A percentile compares a stretch with the other conserved stretches of the same genome.
phyloP scores from a whole-genome alignment of 176 grass and related monocot genomes.

The Saccharum officinarum region DNA sequence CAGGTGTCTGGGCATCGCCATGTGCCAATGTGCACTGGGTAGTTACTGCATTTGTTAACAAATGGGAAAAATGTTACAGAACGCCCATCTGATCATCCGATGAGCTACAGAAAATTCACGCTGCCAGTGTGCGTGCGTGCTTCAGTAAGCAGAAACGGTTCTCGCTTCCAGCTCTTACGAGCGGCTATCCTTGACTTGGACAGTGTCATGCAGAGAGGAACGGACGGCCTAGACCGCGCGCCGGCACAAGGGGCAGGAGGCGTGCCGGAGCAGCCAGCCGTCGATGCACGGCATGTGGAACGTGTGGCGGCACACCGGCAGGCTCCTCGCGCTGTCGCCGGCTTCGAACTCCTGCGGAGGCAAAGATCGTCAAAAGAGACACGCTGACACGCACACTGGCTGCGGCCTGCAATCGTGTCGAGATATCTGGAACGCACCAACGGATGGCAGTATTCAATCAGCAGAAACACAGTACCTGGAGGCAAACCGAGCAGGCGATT shows the following conservation, averaged over 20 bases:
- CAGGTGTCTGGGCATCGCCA: neutral
- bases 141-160: neutral
- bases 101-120: neutral
- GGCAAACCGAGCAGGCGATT: slow-evolving; percentile 66
- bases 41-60: neutral
- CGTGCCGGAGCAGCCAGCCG: slow-evolving; percentile 61
- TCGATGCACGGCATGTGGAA: slow-evolving; percentile 68
- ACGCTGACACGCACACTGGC: neutral
- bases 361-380: neutral
- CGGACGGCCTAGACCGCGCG: slow-evolving; percentile 31
- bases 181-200: neutral
- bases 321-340: slow-evolving; percentile 49
- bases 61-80: neutral
- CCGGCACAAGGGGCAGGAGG: slow-evolving; percentile 57
- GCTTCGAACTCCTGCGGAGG: slow-evolving; percentile 50
- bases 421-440: neutral
- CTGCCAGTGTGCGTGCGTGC: neutral
- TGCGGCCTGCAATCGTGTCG: neutral
- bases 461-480: slow-evolving; percentile 38
- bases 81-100: neutral
- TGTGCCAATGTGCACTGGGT: neutral
- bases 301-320: slow-evolving; percentile 53
- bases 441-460: neutral
- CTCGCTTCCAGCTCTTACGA: neutral
- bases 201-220: neutral